Base-by-base conservation (phyloP, 2,329 filamentous ascomycete species). In the Ceratocystis lukuohia region DNA sequence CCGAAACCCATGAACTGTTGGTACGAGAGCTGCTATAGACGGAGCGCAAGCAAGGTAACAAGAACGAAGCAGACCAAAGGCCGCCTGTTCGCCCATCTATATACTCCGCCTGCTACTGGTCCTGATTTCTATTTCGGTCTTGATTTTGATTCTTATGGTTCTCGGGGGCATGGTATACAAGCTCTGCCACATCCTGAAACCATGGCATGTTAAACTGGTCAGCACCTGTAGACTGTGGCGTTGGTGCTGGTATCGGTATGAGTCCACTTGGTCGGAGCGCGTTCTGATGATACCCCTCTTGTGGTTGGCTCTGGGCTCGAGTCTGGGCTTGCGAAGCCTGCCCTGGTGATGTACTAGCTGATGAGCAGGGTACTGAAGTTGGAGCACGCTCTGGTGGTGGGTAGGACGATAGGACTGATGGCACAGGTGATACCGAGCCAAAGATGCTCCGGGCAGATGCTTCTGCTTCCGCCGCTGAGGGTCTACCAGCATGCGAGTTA, bases 401-500 rank as follows among this genome's bases (percentile, higher is more conserved):
- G 37, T 41, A 10, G 2, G 37, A 41, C 37, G 37, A 41, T 41
- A 41, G 37, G 46, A 20, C n/a, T 22, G n/a, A 25, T 6, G 53
- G 22, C 25, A 30, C 53, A 17, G 53, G 53, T 2, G 53, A 57
- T 15, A 57, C 53, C n/a, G 53, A 57, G 53, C 53, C 25, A 28
- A 30, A 57, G 25, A 15, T 17, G 41, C 20, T 46, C 22, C 56
- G n/a, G 6, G 59, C 25, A 22, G 45, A 53, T 62, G 61, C 68
- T 64, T 8, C 68, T 41, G 46, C 61, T 63, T n/a, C 44, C 20
- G 45, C 61, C 46, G 22, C 59, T 8, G 61, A 20, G 46, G 65
- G 45, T 56, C 53, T 62, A 30, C 57, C 75, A 65, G 72, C 75
- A 17, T 73, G 73, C 7, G 75, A 74, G 70, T 77, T 78, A 67